Evolutionary conservation across 148 eudicot genomes (phyloP), one percentile per base, ranked within the genome.

Genomic region (Hydrangea macrophylla): DNA sequence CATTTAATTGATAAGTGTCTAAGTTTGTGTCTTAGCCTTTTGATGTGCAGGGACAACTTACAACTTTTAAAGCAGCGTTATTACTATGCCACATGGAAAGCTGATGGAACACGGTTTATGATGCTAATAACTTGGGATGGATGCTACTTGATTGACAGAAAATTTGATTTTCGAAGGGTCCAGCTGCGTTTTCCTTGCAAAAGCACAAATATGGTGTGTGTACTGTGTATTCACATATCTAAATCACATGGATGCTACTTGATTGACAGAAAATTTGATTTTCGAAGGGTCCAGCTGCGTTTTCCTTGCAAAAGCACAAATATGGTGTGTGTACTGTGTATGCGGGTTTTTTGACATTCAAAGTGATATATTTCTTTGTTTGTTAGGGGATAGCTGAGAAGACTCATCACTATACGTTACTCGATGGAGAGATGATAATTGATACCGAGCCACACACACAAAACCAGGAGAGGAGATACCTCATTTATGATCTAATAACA

Each of bases 31-130:
- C 39, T 35, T 35, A 4, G 39, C 39, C 5, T 35, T 35, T 35
- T 35, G 39, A 35, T 35, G 8, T 67, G 44, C 70, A 67, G 70
- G 70, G 70, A 67, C 39, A 67, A 67, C 23, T 55, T 67, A 24
- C 70, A 67, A 55, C 70, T 67, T 9, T 35, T 67, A 56, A 67
- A 60, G 40, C 70, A 67, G 37, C 60, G 70, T 7, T 67, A 67
- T 33, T 67, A 67, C 45, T 67, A 67, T 55, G 70, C 70, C 70
- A 67, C 70, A 33, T 67, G 70, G 70, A 67, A 67, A 67, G 70
- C 70, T 67, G 70, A 67, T 35, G 70, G 70, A 53, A 67, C 70
- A 11, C 60, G 70, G 36, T 67, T 53, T 54, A 35, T 67, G 48
- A 67, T 67, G 70, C 42, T 67, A 33, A 67, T 67, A 54, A 67